Evolutionary conservation across 2,329 filamentous ascomycete species (phyloP).

Genomic region (Fusarium sp.): DNA sequence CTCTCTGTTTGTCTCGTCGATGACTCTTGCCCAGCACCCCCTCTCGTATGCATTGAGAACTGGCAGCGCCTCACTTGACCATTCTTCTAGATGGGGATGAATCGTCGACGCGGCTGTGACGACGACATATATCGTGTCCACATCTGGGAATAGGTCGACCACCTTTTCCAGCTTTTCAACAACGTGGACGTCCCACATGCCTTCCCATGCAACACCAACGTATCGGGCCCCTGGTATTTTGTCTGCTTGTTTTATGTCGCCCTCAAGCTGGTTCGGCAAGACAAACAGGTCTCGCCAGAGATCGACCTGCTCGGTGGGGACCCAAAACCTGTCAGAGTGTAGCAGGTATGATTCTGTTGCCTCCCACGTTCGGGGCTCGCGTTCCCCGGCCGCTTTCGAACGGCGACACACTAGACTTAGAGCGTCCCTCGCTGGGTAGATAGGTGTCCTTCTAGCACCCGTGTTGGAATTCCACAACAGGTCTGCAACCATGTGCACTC

Average conservation of each 20-base stretch:
- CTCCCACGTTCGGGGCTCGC: too few species aligned
- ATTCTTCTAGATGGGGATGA: neutral
- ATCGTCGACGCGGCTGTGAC: neutral
- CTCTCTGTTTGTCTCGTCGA: too few species aligned
- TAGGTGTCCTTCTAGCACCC: neutral
- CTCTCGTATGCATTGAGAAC: too few species aligned
- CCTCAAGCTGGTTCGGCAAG: neutral
- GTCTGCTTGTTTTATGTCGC: neutral
- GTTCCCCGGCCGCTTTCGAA: too few species aligned
- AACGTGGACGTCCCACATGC: neutral
- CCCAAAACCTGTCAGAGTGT: too few species aligned
- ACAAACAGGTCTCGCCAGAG: neutral
- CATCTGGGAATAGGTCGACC: neutral
- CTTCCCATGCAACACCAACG: neutral
- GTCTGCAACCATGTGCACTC: too few species aligned
- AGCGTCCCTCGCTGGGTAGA: neutral
- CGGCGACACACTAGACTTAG: too few species aligned
- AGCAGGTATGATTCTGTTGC: too few species aligned
- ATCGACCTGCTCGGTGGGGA: too few species aligned
- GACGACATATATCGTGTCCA: neutral
- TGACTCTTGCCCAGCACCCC: too few species aligned
- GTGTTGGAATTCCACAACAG: neutral
- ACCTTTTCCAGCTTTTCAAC: neutral
- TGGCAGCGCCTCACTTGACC: too few species aligned
- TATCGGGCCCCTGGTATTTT: accelerated